These are phyloP conservation scores for Mediolabrus comicus DNA, from an alignment of 108 stramenopile species.

Conservation along the genomic window DNA sequence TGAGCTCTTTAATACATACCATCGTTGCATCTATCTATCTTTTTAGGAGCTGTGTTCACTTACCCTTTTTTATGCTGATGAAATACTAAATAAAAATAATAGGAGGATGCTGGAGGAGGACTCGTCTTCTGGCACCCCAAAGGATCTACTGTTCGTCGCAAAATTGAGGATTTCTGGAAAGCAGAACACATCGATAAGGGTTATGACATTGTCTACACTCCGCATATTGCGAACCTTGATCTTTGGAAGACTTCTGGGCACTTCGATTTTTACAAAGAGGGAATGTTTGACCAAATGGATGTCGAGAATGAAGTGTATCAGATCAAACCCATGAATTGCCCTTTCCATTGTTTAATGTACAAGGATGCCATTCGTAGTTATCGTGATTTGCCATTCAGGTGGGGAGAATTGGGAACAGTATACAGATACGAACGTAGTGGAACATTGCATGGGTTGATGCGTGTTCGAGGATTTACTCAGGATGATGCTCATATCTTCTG, in stretches of 20 bases:
- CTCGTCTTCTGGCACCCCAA: slow-evolving; percentile 94
- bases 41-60: no score
- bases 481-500: slow-evolving; percentile 99
- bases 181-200: slow-evolving; percentile 70
- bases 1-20: slow-evolving; percentile 15
- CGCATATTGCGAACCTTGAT: slow-evolving; percentile 95
- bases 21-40: not conserved
- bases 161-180: slow-evolving; percentile 97
- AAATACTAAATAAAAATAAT: not conserved
- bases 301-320: slow-evolving; percentile 95
- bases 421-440: slow-evolving; percentile 95
- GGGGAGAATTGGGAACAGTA: slow-evolving; percentile 97
- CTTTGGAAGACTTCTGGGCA: slow-evolving; percentile 99
- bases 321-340: slow-evolving; percentile 99
- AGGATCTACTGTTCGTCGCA: slow-evolving; percentile 84
- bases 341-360: slow-evolving; percentile 99
- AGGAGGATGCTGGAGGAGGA: slow-evolving; percentile 87
- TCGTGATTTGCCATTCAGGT: slow-evolving; percentile 94
- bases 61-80: no score
- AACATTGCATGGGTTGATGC: slow-evolving; percentile 95
- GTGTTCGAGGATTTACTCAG: slow-evolving; percentile 98
- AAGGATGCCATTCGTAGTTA: slow-evolving; percentile 92
- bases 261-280: slow-evolving; percentile 94
- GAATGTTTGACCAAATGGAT: slow-evolving; percentile 99
- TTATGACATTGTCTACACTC: slow-evolving; percentile 96